Evolutionary conservation across 352 stramenopile species (phyloP).

Genomic region (Globisporangium nodosum): DNA sequence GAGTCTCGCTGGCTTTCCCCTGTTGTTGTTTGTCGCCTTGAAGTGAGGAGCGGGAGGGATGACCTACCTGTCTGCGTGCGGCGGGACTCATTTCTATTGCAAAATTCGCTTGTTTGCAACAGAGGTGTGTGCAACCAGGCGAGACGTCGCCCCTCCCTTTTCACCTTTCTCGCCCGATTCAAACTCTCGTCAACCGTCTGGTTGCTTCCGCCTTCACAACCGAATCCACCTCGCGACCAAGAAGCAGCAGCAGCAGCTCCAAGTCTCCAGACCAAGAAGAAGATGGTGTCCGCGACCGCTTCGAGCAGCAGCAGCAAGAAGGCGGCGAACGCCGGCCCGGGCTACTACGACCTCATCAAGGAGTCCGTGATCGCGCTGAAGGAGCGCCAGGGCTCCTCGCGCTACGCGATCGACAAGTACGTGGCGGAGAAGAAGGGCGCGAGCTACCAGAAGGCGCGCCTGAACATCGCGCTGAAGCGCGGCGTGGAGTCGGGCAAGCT

Average conservation of each 20-base stretch:
- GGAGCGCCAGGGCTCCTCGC: constrained; percentile 88
- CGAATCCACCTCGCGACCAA: background rate
- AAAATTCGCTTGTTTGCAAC: background rate
- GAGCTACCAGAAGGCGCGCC: constrained; percentile 69
- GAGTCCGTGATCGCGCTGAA: constrained; percentile 90
- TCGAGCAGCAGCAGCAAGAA: constrained; percentile 22
- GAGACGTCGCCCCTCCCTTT: background rate
- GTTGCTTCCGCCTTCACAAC: background rate
- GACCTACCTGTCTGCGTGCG: background rate
- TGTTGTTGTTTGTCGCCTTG: background rate
- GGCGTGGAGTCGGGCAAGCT: constrained; percentile 87
- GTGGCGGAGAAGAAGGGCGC: constrained; percentile 84
- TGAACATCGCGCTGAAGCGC: constrained; percentile 90
- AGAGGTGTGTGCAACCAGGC: background rate
- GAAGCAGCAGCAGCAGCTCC: background rate
- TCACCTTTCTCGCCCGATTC: background rate
- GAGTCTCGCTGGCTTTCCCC: too few species aligned
- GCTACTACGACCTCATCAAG: constrained; percentile 92
- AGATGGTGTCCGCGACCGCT: constrained; percentile 38
- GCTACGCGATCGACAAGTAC: constrained; percentile 93
- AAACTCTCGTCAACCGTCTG: too few species aligned
- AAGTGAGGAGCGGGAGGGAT: background rate
- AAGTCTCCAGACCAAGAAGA: background rate
- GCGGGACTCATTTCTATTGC: background rate
- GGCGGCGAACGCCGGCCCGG: constrained; percentile 55